Conservation (phyloP, 2,329 filamentous ascomycete species). For the Septoria petroselini region DNA sequence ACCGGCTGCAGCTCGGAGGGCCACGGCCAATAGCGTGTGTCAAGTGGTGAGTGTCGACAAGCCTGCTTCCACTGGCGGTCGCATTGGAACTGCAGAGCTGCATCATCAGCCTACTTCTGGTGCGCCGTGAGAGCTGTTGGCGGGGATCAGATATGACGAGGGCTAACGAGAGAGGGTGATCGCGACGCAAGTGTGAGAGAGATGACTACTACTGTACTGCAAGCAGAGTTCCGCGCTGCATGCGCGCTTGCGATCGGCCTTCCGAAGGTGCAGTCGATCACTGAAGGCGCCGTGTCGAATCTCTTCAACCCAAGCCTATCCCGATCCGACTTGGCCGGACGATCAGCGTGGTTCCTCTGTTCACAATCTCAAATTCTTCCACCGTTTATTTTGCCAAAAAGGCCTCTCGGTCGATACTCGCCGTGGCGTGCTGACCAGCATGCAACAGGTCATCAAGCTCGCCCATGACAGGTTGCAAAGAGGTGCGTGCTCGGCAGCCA, state of each 20-base stretch:
- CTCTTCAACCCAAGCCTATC: conserved; percentile 13
- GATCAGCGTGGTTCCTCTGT: conserved; percentile 11
- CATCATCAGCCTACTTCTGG: too few relatives aligned
- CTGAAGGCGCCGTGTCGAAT: conserved; percentile 18
- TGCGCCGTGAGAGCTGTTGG: too few relatives aligned
- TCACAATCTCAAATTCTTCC: conserved; percentile 19
- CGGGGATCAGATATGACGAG: too few relatives aligned
- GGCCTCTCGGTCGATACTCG: too few relatives aligned
- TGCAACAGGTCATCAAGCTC: too few relatives aligned
- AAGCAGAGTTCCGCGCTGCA: conserved; percentile 19
- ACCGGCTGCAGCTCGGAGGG: conserved; percentile 25
- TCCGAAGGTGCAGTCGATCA: conserved; percentile 25
- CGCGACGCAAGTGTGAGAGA: too few relatives aligned
- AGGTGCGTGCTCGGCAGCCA: conserved; percentile 14
- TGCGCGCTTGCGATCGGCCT: conserved; percentile 20
- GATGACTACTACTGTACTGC: too few relatives aligned
- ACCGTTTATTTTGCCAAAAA: too few relatives aligned
- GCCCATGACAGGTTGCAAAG: too few relatives aligned
- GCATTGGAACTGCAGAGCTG: too few relatives aligned
- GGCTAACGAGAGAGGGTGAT: too few relatives aligned
- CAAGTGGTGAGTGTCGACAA: conserved; percentile 4
- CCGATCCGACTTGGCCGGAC: conserved; percentile 18
- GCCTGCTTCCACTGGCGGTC: not conserved
- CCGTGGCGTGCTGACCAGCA: too few relatives aligned
- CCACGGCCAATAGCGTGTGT: conserved; percentile 21